Evolutionary conservation across 495 filamentous ascomycete species (phyloP).

Genomic region (Penicillium roqueforti): DNA sequence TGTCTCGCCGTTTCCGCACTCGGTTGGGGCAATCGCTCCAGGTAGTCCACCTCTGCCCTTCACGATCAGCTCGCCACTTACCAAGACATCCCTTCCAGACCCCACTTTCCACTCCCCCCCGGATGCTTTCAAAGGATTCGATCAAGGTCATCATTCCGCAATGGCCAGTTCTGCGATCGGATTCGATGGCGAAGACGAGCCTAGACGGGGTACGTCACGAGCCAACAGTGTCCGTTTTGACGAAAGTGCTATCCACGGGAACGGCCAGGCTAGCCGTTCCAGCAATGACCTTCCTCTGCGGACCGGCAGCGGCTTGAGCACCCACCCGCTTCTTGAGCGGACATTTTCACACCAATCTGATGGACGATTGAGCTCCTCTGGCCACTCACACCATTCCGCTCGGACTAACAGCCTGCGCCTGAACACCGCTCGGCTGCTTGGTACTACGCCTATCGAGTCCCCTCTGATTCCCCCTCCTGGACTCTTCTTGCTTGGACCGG

Average conservation of each 20-base stretch:
- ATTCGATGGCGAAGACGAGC: constrained; percentile 85
- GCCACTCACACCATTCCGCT: constrained; percentile 75
- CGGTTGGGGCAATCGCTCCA: constrained; percentile 68
- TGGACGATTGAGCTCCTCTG: constrained; percentile 88
- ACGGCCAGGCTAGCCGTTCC: constrained; percentile 73
- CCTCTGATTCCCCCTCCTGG: constrained; percentile 74
- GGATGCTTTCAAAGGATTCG: constrained; percentile 80
- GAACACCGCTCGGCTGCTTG: constrained; percentile 61
- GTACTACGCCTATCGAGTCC: constrained; percentile 59
- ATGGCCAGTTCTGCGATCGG: constrained; percentile 66
- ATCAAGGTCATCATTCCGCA: constrained; percentile 66
- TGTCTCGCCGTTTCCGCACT: constrained; percentile 73
- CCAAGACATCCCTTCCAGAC: constrained; percentile 45
- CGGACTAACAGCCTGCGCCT: constrained; percentile 79
- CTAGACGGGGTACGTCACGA: constrained; percentile 82
- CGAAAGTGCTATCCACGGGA: constrained; percentile 88
- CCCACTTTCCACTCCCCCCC: constrained; percentile 66
- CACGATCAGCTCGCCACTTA: constrained; percentile 4
- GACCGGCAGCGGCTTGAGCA: constrained; percentile 75
- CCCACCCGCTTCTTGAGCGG: constrained; percentile 80
- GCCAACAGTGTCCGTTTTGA: constrained; percentile 99
- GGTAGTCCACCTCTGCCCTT: constrained; percentile 46
- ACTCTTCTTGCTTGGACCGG: constrained; percentile 75
- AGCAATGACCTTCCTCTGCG: constrained; percentile 75
- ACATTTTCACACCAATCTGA: constrained; percentile 93